Conservation (phyloP, 1,139 yeast species). For the Blastobotrys capitulatus region DNA sequence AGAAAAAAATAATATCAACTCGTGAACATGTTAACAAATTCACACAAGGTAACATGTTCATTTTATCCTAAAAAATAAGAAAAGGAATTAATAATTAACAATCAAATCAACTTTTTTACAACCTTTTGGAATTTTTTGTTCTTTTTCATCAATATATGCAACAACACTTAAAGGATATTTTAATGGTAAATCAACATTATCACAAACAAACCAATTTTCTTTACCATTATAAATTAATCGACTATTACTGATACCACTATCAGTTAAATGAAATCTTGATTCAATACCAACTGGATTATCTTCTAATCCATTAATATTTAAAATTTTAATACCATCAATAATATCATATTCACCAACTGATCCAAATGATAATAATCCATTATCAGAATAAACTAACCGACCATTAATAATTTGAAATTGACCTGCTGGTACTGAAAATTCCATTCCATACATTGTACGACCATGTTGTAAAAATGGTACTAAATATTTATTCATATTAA, state of each 20-base stretch:
- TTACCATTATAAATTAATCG: neutral
- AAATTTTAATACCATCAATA: neutral
- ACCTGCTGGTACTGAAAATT: neutral
- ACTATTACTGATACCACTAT: neutral
- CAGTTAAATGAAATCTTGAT: neutral
- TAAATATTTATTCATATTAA: neutral
- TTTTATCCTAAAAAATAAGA: too few species aligned
- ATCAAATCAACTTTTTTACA: neutral
- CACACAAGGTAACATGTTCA: too few species aligned
- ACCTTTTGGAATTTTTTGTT: neutral
- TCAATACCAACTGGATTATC: slow-evolving; percentile 3
- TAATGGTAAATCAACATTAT: neutral
- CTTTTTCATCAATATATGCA: neutral
- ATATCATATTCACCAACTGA: slow-evolving; percentile 2
- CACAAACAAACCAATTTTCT: slow-evolving; percentile 1
- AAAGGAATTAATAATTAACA: neutral
- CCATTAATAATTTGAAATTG: slow-evolving; percentile 3
- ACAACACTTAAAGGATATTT: neutral
- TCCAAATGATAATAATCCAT: slow-evolving; percentile 1
- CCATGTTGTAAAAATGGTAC: slow-evolving; percentile 7
- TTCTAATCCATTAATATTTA: slow-evolving; percentile 3
- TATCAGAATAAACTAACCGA: neutral
- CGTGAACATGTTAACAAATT: too few species aligned
- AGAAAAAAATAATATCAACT: too few species aligned
- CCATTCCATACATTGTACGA: slow-evolving; percentile 8